Evolutionary conservation across 75 land plant genomes (phyloP).

Genomic region (Picea glauca): DNA sequence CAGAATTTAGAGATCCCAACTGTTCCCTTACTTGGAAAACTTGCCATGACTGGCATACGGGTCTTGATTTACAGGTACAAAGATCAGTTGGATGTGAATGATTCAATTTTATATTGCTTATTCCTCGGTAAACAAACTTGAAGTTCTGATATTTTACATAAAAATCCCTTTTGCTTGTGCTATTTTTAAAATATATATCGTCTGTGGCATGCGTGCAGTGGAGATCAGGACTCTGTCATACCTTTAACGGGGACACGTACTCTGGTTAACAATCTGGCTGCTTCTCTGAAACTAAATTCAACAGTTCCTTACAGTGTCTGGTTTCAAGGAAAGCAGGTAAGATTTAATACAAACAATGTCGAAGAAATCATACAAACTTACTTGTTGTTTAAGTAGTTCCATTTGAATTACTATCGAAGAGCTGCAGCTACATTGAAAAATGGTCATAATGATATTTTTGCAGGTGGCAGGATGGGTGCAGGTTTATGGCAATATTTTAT

Average conservation of each 20-base stretch:
- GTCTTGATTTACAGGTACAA: constrained; percentile 14
- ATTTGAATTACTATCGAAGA: background rate
- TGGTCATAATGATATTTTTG: background rate
- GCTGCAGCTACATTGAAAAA: background rate
- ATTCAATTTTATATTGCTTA: background rate
- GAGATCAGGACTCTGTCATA: constrained; percentile 39
- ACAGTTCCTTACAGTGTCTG: constrained; percentile 26
- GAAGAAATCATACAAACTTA: background rate
- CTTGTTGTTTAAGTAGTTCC: background rate
- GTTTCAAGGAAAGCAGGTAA: constrained; percentile 23
- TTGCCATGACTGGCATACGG: constrained; percentile 4
- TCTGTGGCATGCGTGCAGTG: constrained; percentile 17
- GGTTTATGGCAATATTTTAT: constrained; percentile 21
- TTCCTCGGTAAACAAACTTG: background rate
- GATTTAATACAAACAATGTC: background rate
- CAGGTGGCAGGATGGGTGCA: constrained; percentile 40
- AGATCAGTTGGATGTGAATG: background rate
- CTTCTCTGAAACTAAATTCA: constrained; percentile 6
- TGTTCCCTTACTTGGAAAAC: constrained; percentile 3
- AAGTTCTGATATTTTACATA: background rate
- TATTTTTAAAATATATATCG: no score
- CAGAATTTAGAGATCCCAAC: constrained; percentile 12
- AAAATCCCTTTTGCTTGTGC: no score
- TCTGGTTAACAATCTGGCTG: constrained; percentile 13
- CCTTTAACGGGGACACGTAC: constrained; percentile 42